Percentiles rank a stretch among this genome's conserved stretches.
Conservation (phyloP, 2,329 filamentous ascomycete genomes). For the Lecanosticta acicola region DNA sequence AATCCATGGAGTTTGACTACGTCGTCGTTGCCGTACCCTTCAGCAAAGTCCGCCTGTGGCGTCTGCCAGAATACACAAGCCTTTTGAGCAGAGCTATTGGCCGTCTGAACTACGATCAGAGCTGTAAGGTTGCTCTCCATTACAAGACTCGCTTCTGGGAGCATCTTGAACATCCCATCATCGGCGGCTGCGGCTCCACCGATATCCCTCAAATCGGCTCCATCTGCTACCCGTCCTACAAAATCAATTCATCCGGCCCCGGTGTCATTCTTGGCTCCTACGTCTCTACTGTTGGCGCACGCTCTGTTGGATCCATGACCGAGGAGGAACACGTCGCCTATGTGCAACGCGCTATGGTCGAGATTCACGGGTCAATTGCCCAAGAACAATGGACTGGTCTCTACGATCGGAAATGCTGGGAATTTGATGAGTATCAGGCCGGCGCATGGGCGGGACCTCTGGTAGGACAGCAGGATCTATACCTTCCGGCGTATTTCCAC, state of each 20-base stretch:
- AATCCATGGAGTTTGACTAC: conserved; percentile 58
- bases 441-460: conserved; percentile 56
- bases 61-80: conserved; percentile 51
- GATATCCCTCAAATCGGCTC: conserved; percentile 58
- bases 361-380: conserved; percentile 59
- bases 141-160: conserved; percentile 62
- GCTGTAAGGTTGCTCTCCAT: conserved; percentile 59
- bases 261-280: conserved; percentile 60
- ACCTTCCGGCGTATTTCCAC: conserved; percentile 66
- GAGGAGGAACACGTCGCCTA: conserved; percentile 59
- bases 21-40: conserved; percentile 62
- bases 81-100: conserved; percentile 46
- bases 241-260: conserved; percentile 58
- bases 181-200: conserved; percentile 57
- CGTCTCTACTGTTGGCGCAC: conserved; percentile 42
- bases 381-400: conserved; percentile 59
- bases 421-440: conserved; percentile 54
- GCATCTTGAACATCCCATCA: conserved; percentile 51
- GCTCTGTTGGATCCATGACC: conserved; percentile 44
- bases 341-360: conserved; percentile 59
- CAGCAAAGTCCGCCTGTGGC: conserved; percentile 58
- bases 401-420: conserved; percentile 62
- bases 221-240: conserved; percentile 63
- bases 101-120: conserved; percentile 46
- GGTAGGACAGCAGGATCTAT: conserved; percentile 62